Base-by-base conservation (phyloP, 2,329 filamentous ascomycete species). In the Aureobasidium zeae region DNA sequence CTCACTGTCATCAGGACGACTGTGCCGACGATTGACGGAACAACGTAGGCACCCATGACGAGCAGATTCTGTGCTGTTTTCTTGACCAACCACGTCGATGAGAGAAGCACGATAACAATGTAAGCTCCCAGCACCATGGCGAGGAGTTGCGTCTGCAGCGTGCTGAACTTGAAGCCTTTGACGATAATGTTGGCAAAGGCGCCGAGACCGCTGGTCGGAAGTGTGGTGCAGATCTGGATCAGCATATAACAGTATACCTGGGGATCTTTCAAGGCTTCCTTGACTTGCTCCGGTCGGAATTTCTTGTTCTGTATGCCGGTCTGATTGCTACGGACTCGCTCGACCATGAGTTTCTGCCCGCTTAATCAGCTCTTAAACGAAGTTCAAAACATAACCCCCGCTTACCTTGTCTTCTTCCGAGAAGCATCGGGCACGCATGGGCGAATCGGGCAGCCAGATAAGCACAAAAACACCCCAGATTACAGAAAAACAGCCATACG, bases 131-230 rank as follows among this genome's bases (percentile, higher is more conserved):
- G 66, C 0, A 86, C 82, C 79, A 87, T 86, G 28, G 80, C 74
- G 17, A 88, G 65, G 1, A 88, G 66, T 61, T 86, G 82, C 0
- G 82, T 85, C 59, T 87, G 64, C 5, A 86, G 66, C 0, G 67
- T 64, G 0, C 65, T 70, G 54, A 86, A 88, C 0, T 79, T 64
- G 47, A 87, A 78, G n/a, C 69, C 68, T 44, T 71, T 74, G 60
- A 87, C 84, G 53, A 88, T 81, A 52, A 87, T 81, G 50, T 81
- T 81, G 43, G 80, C 77, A 56, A 86, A 87, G 0, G 77, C 77
- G 5, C 83, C 82, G 0, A 87, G 71, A 0, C 83, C 82, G 15
- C 74, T 79, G 0, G 81, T 86, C 0, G 82, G 83, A 2, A 87
- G 66, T 0, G 81, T 86, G 0, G 83, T 86, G 61, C 77, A 81